Conservation (phyloP, 2,329 filamentous ascomycete species). For the Stylonectria norvegica region DNA sequence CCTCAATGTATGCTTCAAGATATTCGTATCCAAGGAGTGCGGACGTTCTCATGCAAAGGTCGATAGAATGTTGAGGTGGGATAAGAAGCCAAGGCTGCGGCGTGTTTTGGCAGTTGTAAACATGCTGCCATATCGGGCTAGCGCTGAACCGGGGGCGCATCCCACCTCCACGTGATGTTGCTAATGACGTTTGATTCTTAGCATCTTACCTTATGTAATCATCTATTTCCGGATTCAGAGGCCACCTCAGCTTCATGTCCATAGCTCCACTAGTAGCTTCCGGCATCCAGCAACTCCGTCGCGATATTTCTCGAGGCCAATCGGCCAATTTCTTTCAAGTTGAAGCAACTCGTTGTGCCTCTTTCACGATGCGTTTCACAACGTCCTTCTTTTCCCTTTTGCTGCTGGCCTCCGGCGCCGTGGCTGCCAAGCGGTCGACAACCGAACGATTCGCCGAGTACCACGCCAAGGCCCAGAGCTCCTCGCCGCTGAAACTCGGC, state of each 20-base stretch:
- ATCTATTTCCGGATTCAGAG: conserved; percentile 22
- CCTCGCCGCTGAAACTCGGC: conserved; percentile 71
- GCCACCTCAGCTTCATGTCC: conserved; percentile 36
- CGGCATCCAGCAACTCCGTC: conserved; percentile 6
- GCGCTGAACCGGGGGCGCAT: background rate
- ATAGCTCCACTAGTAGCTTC: conserved; percentile 17
- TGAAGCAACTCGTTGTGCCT: conserved; percentile 3
- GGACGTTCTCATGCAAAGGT: conserved; percentile 3
- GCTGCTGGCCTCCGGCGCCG: conserved; percentile 56
- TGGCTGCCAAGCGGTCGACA: conserved; percentile 62
- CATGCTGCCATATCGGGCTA: conserved; percentile 29
- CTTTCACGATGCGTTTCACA: conserved; percentile 64
- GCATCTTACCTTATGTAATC: conserved; percentile 26
- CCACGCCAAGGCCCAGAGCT: conserved; percentile 62
- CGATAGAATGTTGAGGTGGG: conserved; percentile 13
- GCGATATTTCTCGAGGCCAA: conserved; percentile 18
- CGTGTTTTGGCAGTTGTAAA: conserved; percentile 33
- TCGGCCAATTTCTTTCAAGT: conserved; percentile 16
- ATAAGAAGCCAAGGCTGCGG: conserved; percentile 6
- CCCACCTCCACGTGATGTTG: conserved; percentile 12
- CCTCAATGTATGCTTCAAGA: conserved; percentile 4
- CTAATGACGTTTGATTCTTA: conserved; percentile 10
- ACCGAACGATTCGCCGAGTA: conserved; percentile 68
- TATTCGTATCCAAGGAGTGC: conserved; percentile 7
- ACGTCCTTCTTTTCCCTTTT: conserved; percentile 60